Conservation (phyloP, 2,329 filamentous ascomycete genomes). For the Thelonectria discophora region DNA sequence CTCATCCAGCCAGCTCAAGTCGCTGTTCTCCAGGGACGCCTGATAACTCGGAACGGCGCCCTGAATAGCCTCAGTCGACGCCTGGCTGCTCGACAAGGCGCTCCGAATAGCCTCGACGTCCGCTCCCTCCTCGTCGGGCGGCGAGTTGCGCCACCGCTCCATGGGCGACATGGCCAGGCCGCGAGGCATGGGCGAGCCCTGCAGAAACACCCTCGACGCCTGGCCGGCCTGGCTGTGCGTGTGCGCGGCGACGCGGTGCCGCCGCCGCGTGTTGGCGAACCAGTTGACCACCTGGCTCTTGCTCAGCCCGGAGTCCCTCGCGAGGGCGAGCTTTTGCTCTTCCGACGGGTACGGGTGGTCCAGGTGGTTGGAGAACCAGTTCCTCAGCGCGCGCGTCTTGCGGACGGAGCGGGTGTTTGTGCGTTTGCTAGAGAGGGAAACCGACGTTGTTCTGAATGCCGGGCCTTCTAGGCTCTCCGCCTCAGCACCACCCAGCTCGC, state of each 20-base stretch:
- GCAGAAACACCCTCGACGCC: slow-evolving; percentile 44
- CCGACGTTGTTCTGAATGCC: not conserved
- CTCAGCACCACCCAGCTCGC: slow-evolving; percentile 46
- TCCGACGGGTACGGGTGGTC: slow-evolving; percentile 59
- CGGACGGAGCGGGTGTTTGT: slow-evolving; percentile 53
- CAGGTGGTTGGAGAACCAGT: slow-evolving; percentile 57
- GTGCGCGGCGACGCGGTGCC: slow-evolving; percentile 51
- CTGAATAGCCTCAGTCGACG: no score
- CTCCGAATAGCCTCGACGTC: slow-evolving; percentile 50
- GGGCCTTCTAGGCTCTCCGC: not conserved
- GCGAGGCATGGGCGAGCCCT: slow-evolving; percentile 55
- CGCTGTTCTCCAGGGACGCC: slow-evolving; percentile 33
- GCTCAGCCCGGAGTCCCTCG: slow-evolving; percentile 55
- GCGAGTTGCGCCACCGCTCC: slow-evolving; percentile 54
- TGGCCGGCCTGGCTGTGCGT: slow-evolving; percentile 39
- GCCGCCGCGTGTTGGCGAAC: slow-evolving; percentile 61
- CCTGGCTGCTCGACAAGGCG: slow-evolving; percentile 39
- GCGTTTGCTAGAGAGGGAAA: slow-evolving; percentile 41
- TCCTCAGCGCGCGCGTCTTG: slow-evolving; percentile 55
- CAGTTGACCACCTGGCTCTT: slow-evolving; percentile 57
- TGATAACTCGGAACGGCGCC: no score
- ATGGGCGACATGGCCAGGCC: slow-evolving; percentile 54
- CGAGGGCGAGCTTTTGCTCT: slow-evolving; percentile 53
- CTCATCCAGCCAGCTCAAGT: slow-evolving; percentile 38
- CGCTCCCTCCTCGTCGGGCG: slow-evolving; percentile 56